Conservation (phyloP, 306 rosid genomes). For the Castanea crenata region DNA sequence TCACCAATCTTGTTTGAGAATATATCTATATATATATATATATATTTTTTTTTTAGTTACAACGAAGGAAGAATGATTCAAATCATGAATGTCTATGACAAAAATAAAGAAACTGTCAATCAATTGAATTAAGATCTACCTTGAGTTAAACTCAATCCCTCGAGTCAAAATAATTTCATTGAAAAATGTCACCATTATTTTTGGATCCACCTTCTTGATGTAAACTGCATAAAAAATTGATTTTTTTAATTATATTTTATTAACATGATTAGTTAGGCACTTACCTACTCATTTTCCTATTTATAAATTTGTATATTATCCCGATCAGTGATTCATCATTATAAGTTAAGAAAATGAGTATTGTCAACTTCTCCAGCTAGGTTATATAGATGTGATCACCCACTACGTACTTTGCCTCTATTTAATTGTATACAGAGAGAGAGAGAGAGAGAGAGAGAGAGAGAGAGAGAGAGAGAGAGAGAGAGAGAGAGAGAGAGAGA, state of each 20-base stretch:
- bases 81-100: too few relatives aligned
- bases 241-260: background rate
- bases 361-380: constrained; percentile 23
- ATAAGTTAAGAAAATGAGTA: background rate
- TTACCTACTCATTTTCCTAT: background rate
- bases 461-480: constrained; percentile 16
- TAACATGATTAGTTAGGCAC: background rate
- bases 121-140: too few relatives aligned
- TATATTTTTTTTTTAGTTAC: too few relatives aligned
- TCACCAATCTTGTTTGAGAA: too few relatives aligned
- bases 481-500: background rate
- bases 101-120: too few relatives aligned
- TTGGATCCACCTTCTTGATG: too few relatives aligned
- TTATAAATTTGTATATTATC: background rate
- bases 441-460: constrained; percentile 12
- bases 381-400: background rate
- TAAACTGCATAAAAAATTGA: too few relatives aligned
- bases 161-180: too few relatives aligned
- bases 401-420: constrained; percentile 1
- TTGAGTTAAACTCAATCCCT: too few relatives aligned
- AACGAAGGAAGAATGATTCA: too few relatives aligned
- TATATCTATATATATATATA: too few relatives aligned
- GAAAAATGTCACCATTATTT: too few relatives aligned
- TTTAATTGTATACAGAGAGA: background rate
- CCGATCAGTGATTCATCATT: background rate